These are phyloP conservation scores for Quercus bicolor DNA, from an alignment of 306 rosid species.

Conservation along the genomic window DNA sequence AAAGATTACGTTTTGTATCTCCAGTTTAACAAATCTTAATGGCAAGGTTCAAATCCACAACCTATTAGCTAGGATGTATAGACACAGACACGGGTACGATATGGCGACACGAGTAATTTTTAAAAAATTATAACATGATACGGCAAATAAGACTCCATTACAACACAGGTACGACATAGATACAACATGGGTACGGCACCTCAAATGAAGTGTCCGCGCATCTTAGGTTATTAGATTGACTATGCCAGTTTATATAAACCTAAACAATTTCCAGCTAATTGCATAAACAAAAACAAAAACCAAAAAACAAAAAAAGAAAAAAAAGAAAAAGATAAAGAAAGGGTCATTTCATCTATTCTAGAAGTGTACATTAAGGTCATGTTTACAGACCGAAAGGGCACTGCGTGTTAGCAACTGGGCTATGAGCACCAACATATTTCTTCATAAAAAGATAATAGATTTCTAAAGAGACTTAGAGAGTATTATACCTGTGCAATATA, in stretches of 20 bases:
- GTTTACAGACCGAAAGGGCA: conserved; percentile 3
- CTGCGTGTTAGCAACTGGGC: not conserved
- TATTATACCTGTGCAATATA: conserved; percentile 89
- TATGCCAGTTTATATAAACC: not conserved
- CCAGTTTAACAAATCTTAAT: not conserved
- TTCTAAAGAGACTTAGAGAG: not conserved
- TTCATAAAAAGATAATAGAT: conserved; percentile 7
- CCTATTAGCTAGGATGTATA: not conserved
- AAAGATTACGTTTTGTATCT: not conserved
- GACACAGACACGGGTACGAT: too few species aligned
- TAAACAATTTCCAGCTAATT: not conserved
- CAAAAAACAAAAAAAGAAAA: too few species aligned
- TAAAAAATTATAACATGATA: too few species aligned
- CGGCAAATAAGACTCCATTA: too few species aligned
- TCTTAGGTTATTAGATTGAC: not conserved
- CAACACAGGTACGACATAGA: too few species aligned
- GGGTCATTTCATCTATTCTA: conserved; percentile 10
- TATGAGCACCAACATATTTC: not conserved
- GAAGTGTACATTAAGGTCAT: not conserved
- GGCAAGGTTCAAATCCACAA: not conserved
- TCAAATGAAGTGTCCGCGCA: too few species aligned
- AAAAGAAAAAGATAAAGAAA: not conserved
- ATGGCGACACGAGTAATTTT: too few species aligned
- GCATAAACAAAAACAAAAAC: conserved; percentile 3
- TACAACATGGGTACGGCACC: too few species aligned